A percentile compares a stretch with the other conserved stretches of the same genome.
phyloP scores from a whole-genome alignment of 495 filamentous ascomycete species.

The Penicillium robsamsonii region DNA sequence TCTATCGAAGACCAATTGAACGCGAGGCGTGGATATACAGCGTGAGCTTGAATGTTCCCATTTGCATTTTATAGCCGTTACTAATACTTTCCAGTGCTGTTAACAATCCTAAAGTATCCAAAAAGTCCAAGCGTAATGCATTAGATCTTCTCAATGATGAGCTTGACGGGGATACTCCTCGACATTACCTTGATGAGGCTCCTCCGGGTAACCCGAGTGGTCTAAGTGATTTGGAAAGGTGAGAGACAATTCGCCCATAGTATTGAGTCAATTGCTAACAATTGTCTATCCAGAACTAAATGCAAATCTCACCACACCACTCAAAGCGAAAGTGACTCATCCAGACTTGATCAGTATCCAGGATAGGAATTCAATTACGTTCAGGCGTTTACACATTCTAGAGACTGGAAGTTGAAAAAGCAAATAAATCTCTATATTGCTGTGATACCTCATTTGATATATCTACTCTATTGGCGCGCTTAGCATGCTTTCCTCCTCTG shows the following conservation, averaged over 20 bases:
- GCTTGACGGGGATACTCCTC: conserved; percentile 20
- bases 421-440: background rate
- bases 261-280: background rate
- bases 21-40: conserved; percentile 28
- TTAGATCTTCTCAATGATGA: conserved; percentile 38
- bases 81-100: conserved; percentile 26
- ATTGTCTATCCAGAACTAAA: background rate
- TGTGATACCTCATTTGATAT: background rate
- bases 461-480: conserved; percentile 7
- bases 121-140: conserved; percentile 42
- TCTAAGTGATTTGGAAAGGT: conserved; percentile 22
- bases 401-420: background rate
- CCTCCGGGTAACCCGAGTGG: conserved; percentile 8
- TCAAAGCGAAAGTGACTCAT: background rate
- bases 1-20: conserved; percentile 26
- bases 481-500: conserved; percentile 10
- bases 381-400: background rate
- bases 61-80: background rate
- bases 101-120: conserved; percentile 43
- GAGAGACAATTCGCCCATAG: background rate
- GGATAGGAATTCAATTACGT: background rate
- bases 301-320: background rate
- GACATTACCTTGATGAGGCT: conserved; percentile 13
- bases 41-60: conserved; percentile 10
- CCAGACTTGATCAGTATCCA: background rate